Base-by-base conservation (phyloP, 179 eudicot species). In the Sideroxylon spinosum region DNA sequence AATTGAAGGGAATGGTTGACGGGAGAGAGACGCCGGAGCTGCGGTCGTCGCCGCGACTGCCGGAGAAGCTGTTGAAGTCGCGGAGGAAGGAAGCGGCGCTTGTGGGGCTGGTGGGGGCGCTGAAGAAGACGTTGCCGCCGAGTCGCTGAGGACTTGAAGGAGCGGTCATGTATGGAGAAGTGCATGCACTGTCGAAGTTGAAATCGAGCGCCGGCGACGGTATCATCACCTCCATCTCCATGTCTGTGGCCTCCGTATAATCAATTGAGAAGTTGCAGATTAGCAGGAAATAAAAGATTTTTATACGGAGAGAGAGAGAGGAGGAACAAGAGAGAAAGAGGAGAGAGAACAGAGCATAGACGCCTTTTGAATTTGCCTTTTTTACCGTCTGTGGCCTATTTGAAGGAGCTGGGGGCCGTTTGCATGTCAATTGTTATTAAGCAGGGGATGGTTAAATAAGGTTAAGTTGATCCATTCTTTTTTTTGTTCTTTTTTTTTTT, bases 21-120 rank as follows among this genome's bases (percentile, higher is more conserved):
- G 59, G 32, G 3, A 6, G 66, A 61, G 9, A 44, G 8, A 19
- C 53, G 13, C 29, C 53, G 22, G 25, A 13, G 69, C 25, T 6
- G 59, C 17, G 49, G 78, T 29, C 49, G 52, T 57, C 75, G 71
- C 37, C 44, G 62, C 68, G 3, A 75, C 44, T 6, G 1, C 44
- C 44, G 5, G 65, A 80, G 53, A 9, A 62, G 37, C 2, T 1
- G 9, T 73, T 44, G 77, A 55, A 10, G 28, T 52, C 80, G 26
- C 9, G 9, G 60, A 73, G 68, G 49, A 64, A 72, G 62, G 84
- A 53, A 64, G 86, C n/a, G 37, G 79, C 46, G 16, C 85, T 75
- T 29, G 82, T 74, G 37, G 95, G 92, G 78, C 87, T 86, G 72
- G 90, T 73, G 61, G 96, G 93, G 44, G 90, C 89, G 75, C 96